Percentiles rank a stretch among this genome's conserved stretches.
Evolutionary conservation across 2,329 filamentous ascomycete genomes (phyloP).

Genomic region (Aspergillus ochraceoroseus): DNA sequence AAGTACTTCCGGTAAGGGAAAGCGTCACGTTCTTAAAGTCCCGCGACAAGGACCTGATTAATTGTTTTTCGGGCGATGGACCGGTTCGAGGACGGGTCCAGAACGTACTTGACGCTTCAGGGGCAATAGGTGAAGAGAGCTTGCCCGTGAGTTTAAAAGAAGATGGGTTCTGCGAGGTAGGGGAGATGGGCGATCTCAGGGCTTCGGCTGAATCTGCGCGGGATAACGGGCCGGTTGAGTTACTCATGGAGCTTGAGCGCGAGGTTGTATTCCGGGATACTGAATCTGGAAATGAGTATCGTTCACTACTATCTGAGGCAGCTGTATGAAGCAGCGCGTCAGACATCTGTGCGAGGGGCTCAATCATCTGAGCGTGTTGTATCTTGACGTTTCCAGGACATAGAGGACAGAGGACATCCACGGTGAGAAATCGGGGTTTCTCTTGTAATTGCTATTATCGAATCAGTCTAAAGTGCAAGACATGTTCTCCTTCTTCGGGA

Average conservation of each 20-base stretch:
- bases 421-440: slow-evolving; percentile 17
- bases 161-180: slow-evolving; percentile 9
- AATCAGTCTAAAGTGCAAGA: not conserved
- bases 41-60: slow-evolving; percentile 17
- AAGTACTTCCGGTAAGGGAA: slow-evolving; percentile 16
- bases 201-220: slow-evolving; percentile 18
- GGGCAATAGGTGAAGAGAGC: slow-evolving; percentile 9
- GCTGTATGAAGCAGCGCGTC: slow-evolving; percentile 21
- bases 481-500: not conserved
- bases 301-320: slow-evolving; percentile 18
- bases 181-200: slow-evolving; percentile 17
- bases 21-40: slow-evolving; percentile 22
- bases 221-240: slow-evolving; percentile 22
- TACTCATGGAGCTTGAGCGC: slow-evolving; percentile 23
- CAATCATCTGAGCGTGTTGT: slow-evolving; percentile 34
- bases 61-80: slow-evolving; percentile 17
- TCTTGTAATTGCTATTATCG: slow-evolving; percentile 18
- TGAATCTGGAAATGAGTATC: slow-evolving; percentile 18
- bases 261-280: slow-evolving; percentile 19
- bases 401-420: slow-evolving; percentile 31
- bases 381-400: slow-evolving; percentile 30
- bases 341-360: slow-evolving; percentile 29
- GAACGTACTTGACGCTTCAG: slow-evolving; percentile 14
- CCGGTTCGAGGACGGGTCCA: slow-evolving; percentile 10
- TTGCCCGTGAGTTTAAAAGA: slow-evolving; percentile 18